These are phyloP conservation scores for Teratosphaeria epicoccoides DNA, from an alignment of 2,329 filamentous ascomycete genomes.

Conservation along the genomic window DNA sequence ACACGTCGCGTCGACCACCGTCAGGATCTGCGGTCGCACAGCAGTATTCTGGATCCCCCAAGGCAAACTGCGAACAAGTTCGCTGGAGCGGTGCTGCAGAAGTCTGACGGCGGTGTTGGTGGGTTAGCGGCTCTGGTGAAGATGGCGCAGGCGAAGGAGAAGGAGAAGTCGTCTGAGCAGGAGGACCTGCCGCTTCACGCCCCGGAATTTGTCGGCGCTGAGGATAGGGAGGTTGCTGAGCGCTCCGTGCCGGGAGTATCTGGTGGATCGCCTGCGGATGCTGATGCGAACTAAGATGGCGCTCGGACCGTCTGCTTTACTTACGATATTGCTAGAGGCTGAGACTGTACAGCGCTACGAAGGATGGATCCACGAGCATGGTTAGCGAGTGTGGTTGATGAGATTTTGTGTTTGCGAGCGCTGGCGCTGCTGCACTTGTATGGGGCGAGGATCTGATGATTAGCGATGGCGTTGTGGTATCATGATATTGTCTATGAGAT, in stretches of 20 bases:
- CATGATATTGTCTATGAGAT: too few species aligned
- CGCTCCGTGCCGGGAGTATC: not conserved
- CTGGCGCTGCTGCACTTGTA: not conserved
- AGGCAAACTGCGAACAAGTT: not conserved
- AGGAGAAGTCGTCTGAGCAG: not conserved
- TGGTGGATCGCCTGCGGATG: not conserved
- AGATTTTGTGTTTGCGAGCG: not conserved
- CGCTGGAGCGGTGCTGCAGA: not conserved
- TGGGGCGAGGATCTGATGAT: not conserved
- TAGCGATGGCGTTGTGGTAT: not conserved
- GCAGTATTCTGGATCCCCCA: constrained; percentile 14
- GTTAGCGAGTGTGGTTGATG: not conserved
- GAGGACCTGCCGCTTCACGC: constrained; percentile 3
- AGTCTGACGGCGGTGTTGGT: not conserved
- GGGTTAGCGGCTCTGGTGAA: constrained; percentile 2
- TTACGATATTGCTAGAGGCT: not conserved
- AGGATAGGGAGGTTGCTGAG: not conserved
- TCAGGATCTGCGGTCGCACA: constrained; percentile 26
- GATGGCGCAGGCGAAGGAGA: constrained; percentile 2
- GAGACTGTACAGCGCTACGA: not conserved
- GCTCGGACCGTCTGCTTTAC: not conserved
- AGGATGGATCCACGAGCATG: not conserved
- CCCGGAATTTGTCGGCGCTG: not conserved
- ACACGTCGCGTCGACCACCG: constrained; percentile 39
- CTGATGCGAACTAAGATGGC: not conserved